Conservation (phyloP, 306 rosid genomes). For the Cicer yamashitae region DNA sequence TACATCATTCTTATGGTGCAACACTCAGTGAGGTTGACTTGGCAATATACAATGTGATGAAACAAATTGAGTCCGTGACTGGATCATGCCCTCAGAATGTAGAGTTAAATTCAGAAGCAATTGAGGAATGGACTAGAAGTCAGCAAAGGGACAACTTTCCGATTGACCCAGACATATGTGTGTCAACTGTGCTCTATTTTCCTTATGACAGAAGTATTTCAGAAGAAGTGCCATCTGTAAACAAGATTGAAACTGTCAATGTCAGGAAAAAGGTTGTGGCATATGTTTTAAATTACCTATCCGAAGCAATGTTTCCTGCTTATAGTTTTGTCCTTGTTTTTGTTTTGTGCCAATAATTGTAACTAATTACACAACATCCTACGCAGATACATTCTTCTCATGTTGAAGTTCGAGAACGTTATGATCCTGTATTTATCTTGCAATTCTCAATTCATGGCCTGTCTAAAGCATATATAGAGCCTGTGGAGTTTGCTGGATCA, state of each 20-base stretch:
- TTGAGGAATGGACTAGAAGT: constrained; percentile 63
- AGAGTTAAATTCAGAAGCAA: constrained; percentile 60
- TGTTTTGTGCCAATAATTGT: constrained; percentile 38
- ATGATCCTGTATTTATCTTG: constrained; percentile 89
- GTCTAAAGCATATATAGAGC: constrained; percentile 69
- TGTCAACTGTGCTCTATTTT: constrained; percentile 75
- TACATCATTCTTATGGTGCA: constrained; percentile 74
- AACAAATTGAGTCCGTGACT: constrained; percentile 64
- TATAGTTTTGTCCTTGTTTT: constrained; percentile 37
- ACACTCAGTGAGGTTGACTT: constrained; percentile 66
- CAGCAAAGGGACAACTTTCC: constrained; percentile 70
- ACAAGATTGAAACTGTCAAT: constrained; percentile 44
- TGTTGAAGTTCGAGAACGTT: constrained; percentile 53
- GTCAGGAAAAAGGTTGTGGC: constrained; percentile 53
- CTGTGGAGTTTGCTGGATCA: constrained; percentile 79
- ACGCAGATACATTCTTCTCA: constrained; percentile 53
- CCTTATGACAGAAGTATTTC: constrained; percentile 65
- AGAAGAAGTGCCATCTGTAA: constrained; percentile 51
- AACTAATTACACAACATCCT: constrained; percentile 43
- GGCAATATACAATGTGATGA: constrained; percentile 66
- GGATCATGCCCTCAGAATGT: constrained; percentile 47
- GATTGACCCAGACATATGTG: constrained; percentile 75
- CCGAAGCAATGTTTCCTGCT: constrained; percentile 29
- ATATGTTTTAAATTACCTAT: constrained; percentile 35
- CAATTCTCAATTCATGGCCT: constrained; percentile 75